Base-by-base conservation (phyloP, 106 monocot species). In the Allium cepa region DNA sequence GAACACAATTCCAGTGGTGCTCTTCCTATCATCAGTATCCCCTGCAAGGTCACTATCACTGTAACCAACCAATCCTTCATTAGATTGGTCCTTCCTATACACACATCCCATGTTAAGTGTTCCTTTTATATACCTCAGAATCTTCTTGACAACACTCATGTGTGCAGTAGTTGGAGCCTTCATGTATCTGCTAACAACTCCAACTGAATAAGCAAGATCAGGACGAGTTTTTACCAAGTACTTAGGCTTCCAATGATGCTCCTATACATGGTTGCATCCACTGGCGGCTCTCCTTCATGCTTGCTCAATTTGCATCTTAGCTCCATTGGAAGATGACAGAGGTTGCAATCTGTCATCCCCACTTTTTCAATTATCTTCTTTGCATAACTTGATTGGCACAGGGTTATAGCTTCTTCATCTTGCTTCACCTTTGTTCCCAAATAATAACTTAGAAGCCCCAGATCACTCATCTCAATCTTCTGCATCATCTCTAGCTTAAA, bases 361-460 rank as follows among this genome's bases (percentile, higher is more conserved):
- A 51, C 17, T 8, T 69, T 69, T 11, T 69, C 55, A 7, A 69
- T 4, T 0, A 69, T 56, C 53, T 69, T 69, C n/a, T 1, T 8
- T 52, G 69, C 69, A 69, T 69, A 69, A 4, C 11, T 45, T 11
- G 10, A 7, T 48, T 53, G 56, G 14, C 27, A 50, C 12, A 69
- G 53, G 4, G 69, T 11, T 9, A 69, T 69, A 0, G 56, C n/a
- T 7, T 26, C 27, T 18, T 9, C 10, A 6, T 10, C 1, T 12
- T 83, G 78, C 0, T 8, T 7, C 7, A 83, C 78, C 46, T 83
- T 64, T 4, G 78, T 49, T 7, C 68, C 68, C 10, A 73, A 68
- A 22, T 66, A 78, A 17, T 66, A 78, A 10, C 7, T 57, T 11
- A 53, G 13, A 3, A 55, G 36, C 9, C 27, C 22, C 22, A 22